A percentile compares a stretch with the other conserved stretches of the same genome.
These are phyloP conservation scores for Yamadazyma dushanensis DNA, from an alignment of 1,139 yeast species.

Conservation along the genomic window DNA sequence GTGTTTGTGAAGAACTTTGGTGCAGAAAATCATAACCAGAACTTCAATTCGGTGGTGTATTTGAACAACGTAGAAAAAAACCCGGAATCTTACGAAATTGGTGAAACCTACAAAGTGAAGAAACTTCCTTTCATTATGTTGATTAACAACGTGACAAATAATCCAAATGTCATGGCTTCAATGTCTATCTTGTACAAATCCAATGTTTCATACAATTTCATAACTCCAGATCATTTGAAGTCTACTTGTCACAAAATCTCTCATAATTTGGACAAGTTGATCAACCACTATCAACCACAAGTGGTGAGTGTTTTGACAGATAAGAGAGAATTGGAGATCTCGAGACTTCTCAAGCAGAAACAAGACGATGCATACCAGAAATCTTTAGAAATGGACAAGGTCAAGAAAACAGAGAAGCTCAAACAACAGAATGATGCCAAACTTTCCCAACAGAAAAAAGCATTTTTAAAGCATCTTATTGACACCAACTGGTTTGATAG, in stretches of 20 bases:
- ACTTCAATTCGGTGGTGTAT: slow-evolving; percentile 43
- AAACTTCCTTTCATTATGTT: slow-evolving; percentile 48
- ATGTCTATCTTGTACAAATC: slow-evolving; percentile 53
- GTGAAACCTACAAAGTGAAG: slow-evolving; percentile 38
- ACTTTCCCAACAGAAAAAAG: slow-evolving; percentile 12
- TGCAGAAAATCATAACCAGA: slow-evolving; percentile 30
- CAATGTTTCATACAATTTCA: slow-evolving; percentile 27
- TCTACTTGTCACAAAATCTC: slow-evolving; percentile 28
- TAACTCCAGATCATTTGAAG: slow-evolving; percentile 20
- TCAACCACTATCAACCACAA: slow-evolving; percentile 52
- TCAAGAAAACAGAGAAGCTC: slow-evolving; percentile 35
- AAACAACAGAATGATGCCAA: slow-evolving; percentile 16
- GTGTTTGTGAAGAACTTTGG: slow-evolving; percentile 34
- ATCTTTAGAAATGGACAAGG: slow-evolving; percentile 47
- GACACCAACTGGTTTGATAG: slow-evolving; percentile 16
- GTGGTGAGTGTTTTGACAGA: slow-evolving; percentile 50
- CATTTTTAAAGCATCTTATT: slow-evolving; percentile 16
- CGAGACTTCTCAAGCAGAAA: slow-evolving; percentile 51
- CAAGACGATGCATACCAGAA: slow-evolving; percentile 58
- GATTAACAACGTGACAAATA: slow-evolving; percentile 51
- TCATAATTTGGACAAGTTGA: slow-evolving; percentile 32
- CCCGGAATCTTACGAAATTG: slow-evolving; percentile 56
- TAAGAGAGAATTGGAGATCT: slow-evolving; percentile 51
- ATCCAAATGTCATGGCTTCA: slow-evolving; percentile 49
- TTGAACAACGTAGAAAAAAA: slow-evolving; percentile 36